phyloP scores from a whole-genome alignment of 2,329 filamentous ascomycete species.

The Stemphylium beticola region DNA sequence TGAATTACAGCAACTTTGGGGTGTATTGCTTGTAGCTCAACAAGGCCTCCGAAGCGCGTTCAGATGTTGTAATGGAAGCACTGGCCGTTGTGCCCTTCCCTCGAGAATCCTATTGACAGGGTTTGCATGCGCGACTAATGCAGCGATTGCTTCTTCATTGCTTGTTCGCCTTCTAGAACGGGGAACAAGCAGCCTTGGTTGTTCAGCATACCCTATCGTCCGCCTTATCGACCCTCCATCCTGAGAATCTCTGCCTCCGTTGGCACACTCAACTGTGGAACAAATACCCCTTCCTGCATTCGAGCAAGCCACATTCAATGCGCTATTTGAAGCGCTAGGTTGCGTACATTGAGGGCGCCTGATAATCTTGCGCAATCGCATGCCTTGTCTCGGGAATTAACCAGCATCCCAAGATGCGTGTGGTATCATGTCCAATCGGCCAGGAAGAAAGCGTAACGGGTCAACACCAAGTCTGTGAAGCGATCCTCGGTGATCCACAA shows the following conservation, averaged over 20 bases:
- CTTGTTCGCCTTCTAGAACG: constrained; percentile 7
- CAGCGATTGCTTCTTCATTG: constrained; percentile 11
- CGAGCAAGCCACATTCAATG: constrained; percentile 1
- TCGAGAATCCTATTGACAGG: neutral
- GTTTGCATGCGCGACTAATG: constrained; percentile 9
- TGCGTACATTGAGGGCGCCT: constrained; percentile 4
- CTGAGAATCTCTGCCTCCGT: constrained; percentile 6
- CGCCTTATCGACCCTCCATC: constrained; percentile 2
- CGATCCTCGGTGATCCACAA: neutral
- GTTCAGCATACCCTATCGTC: constrained; percentile 4
- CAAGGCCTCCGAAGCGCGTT: neutral
- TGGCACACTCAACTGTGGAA: constrained; percentile 1
- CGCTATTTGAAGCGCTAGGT: neutral
- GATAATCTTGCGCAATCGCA: neutral
- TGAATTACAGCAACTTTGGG: constrained; percentile 11
- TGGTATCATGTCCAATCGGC: neutral
- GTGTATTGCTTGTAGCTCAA: constrained; percentile 1
- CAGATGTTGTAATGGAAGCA: neutral
- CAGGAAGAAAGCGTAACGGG: constrained; percentile 2
- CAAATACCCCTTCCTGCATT: constrained; percentile 3
- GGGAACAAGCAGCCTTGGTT: constrained; percentile 6
- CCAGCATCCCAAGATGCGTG: constrained; percentile 6
- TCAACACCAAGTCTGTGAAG: neutral
- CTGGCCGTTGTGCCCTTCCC: constrained; percentile 5
- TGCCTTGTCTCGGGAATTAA: neutral